Base-by-base conservation (phyloP, 306 rosid species). In the Prunus salicina region DNA sequence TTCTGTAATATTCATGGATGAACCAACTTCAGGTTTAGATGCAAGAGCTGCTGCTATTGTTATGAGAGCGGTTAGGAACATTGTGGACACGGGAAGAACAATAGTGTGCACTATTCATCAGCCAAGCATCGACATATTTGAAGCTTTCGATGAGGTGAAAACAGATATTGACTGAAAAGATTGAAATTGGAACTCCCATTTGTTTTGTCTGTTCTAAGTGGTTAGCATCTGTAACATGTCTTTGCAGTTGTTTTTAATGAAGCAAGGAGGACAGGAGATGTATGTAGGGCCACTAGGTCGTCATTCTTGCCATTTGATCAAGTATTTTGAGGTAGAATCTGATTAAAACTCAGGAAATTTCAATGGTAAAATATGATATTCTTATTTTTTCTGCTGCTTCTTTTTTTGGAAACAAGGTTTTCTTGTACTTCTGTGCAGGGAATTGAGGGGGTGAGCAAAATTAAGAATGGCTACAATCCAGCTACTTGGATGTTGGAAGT, bases 1-100 rank as follows among this genome's bases (percentile, higher is more conserved):
- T 73, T 86, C 89, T 27, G 82, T 89, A 62, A 86, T 89, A 80
- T 89, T 89, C 83, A 89, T 89, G 93, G 93, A 89, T 79, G 93
- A 89, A 56, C 93, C 93, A 71, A 89, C 93, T 76, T 89, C 93
- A 20, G 93, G 93, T 2, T 57, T 88, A 41, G 92, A 88, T 78
- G 92, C 92, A 68, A 80, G 90, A 68, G 92, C 92, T 57, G 92
- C 92, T 15, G 92, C 92, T 2, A 82, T 88, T 72, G 90, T 88
- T 25, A 88, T 86, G 92, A 80, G 92, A 76, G 70, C 92, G 6
- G 90, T 86, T 75, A 84, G 92, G 87, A 88, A 86, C 87, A 86
- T 90, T 5, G 87, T 84, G 2, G 92, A 88, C 84, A 88, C 92
- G 0, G 90, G 92, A 86, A 86, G 92, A 82, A 88, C 90, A 46